These are phyloP conservation scores for Hypoxylon sp. DNA, from an alignment of 2,329 filamentous ascomycete species.

Conservation along the genomic window DNA sequence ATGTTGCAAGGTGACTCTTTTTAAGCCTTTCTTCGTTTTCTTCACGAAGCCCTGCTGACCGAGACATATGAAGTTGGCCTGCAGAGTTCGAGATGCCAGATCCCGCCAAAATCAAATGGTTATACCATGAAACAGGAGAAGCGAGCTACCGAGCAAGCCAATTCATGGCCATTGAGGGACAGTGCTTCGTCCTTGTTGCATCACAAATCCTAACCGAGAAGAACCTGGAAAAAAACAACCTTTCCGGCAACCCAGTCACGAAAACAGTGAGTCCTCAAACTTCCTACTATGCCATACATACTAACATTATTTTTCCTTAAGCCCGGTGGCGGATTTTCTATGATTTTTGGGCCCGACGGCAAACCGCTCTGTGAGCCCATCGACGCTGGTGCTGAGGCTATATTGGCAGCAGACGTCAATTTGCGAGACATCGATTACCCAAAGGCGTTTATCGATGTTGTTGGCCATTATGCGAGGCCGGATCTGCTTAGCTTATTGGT, in stretches of 20 bases:
- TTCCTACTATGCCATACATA: constrained; percentile 15
- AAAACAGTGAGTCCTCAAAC: constrained; percentile 49
- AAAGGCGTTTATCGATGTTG: constrained; percentile 59
- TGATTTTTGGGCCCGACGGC: constrained; percentile 68
- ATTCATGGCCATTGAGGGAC: constrained; percentile 62
- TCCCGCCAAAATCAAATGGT: constrained; percentile 55
- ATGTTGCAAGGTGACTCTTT: constrained; percentile 51
- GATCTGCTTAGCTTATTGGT: constrained; percentile 59
- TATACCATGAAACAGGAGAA: constrained; percentile 56
- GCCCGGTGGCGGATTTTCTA: constrained; percentile 63
- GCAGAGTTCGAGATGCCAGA: constrained; percentile 57
- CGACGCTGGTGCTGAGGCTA: constrained; percentile 60
- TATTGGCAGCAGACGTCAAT: constrained; percentile 67
- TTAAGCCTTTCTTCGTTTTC: constrained; percentile 7
- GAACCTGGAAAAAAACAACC: constrained; percentile 58
- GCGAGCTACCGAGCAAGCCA: constrained; percentile 56
- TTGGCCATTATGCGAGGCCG: constrained; percentile 57
- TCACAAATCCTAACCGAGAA: constrained; percentile 59
- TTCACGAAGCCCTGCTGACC: constrained; percentile 36
- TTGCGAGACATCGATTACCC: constrained; percentile 60
- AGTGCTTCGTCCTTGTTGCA: constrained; percentile 59
- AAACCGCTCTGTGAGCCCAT: constrained; percentile 59
- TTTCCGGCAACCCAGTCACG: constrained; percentile 57
- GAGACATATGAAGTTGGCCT: constrained; percentile 50
- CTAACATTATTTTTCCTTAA: constrained; percentile 41